Base-by-base conservation (phyloP, 805 yeast species). In the Myxozyma neglecta region DNA sequence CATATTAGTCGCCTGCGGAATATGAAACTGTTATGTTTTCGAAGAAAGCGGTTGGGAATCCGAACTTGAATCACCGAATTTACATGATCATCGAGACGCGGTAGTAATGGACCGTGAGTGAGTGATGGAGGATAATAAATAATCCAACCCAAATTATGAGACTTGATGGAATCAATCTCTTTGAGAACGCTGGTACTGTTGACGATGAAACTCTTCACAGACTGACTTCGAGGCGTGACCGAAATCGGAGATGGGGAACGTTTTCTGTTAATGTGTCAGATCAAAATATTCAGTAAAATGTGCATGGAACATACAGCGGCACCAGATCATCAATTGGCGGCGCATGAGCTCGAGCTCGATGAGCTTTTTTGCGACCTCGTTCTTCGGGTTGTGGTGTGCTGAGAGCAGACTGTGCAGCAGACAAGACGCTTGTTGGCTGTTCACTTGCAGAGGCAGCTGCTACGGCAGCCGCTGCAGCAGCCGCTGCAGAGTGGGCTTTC, bases 1-100 rank as follows among this genome's bases (percentile, higher is more conserved):
- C 98, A 93, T 1, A 91, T 80, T 54, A 84, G 76, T 36, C 87
- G 83, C 40, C 68, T 70, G 13, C 76, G 78, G 54, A 83, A 78
- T 36, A 76, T 78, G 7, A 66, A 58, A 54, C 77, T 78, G 42
- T 74, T 69, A 46, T 78, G 75, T 7, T 74, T 69, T n/a, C 67
- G 59, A 51, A 82, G 71, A 67, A 75, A 79, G 49, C 77, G 63
- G 57, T 72, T 71, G n/a, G 89, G 84, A 13, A 87, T 79, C 59
- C 83, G 79, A 32, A 87, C 75, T 66, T 85, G 86, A 20, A 87
- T 71, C 5, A 83, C 70, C 34, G 74, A 65, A 61, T 77, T 78
- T 51, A 67, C 64, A 36, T 68, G 63, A 43, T 68, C 73, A 37
- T 74, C 77, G 43, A 70, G 58, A 10, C 63, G 46, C 20, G 70